Evolutionary conservation across 2,329 filamentous ascomycete species (phyloP).

Genomic region (Coniochaeta hoffmannii): DNA sequence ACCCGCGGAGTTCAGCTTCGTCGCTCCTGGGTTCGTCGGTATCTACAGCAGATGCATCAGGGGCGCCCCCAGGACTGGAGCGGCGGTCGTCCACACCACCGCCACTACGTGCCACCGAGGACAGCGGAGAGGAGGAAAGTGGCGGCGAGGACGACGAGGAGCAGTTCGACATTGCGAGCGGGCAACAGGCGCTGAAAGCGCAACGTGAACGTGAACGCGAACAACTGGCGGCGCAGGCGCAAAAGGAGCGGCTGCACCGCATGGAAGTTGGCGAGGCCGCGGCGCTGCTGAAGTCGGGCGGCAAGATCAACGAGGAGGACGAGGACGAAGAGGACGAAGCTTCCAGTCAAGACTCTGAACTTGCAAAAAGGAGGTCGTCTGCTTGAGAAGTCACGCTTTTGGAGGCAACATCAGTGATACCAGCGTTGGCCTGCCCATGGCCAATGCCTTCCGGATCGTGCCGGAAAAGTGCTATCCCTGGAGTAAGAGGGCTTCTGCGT

Average conservation of each 20-base stretch:
- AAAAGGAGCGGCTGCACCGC: constrained; percentile 47
- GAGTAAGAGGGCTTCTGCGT: neutral
- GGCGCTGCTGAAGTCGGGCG: constrained; percentile 30
- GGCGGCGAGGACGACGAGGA: constrained; percentile 32
- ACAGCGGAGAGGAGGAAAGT: constrained; percentile 37
- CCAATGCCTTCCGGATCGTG: neutral
- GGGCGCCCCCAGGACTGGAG: neutral
- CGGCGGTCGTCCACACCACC: constrained; percentile 11
- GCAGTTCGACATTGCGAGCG: constrained; percentile 31
- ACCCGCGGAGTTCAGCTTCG: neutral
- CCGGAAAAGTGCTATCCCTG: neutral
- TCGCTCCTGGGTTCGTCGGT: neutral
- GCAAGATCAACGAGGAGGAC: constrained; percentile 13
- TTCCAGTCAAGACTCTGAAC: neutral
- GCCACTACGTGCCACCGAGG: constrained; percentile 12
- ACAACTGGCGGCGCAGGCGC: constrained; percentile 30
- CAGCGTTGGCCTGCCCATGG: neutral
- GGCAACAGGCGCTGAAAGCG: constrained; percentile 24
- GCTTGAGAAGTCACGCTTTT: neutral
- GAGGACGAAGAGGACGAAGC: constrained; percentile 18
- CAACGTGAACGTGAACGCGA: constrained; percentile 33
- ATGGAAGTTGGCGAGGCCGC: constrained; percentile 55
- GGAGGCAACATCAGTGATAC: neutral
- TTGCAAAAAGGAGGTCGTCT: neutral
- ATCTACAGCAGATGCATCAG: neutral